A percentile compares a stretch with the other conserved stretches of the same genome.
Evolutionary conservation across 2,329 filamentous ascomycete genomes (phyloP).

Genomic region (Gremmenia infestans): DNA sequence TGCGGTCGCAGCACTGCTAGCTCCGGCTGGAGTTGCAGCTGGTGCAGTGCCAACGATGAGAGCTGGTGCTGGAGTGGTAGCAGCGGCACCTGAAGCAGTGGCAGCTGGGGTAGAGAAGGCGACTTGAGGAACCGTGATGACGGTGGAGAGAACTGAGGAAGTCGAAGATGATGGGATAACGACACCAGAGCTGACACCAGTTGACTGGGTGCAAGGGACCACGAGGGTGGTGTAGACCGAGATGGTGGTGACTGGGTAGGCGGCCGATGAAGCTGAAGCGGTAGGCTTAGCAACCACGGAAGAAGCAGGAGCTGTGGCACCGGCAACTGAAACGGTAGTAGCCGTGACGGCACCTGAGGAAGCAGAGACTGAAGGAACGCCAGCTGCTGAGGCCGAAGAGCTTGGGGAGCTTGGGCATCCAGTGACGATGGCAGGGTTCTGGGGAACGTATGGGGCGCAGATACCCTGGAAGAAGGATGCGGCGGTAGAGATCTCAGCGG

Average conservation of each 20-base stretch:
- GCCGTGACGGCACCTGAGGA: constrained; percentile 23
- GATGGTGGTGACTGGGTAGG: constrained; percentile 42
- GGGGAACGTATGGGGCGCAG: constrained; percentile 67
- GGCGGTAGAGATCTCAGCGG: constrained; percentile 63
- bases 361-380: not conserved
- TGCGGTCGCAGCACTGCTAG: constrained; percentile 8
- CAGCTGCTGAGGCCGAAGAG: not conserved
- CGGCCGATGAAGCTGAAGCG: constrained; percentile 27
- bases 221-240: constrained; percentile 46
- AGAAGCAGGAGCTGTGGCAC: constrained; percentile 42
- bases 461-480: constrained; percentile 86
- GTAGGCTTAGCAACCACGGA: constrained; percentile 32
- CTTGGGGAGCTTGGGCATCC: not conserved
- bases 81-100: constrained; percentile 5
- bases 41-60: constrained; percentile 35
- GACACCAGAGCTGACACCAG: constrained; percentile 35
- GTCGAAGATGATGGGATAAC: constrained; percentile 47
- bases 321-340: constrained; percentile 36
- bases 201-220: constrained; percentile 42
- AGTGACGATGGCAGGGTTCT: constrained; percentile 84
- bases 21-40: not conserved
- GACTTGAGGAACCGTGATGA: constrained; percentile 48
- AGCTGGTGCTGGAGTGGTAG: not conserved
- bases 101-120: constrained; percentile 36
- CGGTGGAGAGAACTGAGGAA: constrained; percentile 42